Evolutionary conservation across 2,329 filamentous ascomycete species (phyloP), one percentile per base, ranked within the genome.

Genomic region (Pyricularia grisea): DNA sequence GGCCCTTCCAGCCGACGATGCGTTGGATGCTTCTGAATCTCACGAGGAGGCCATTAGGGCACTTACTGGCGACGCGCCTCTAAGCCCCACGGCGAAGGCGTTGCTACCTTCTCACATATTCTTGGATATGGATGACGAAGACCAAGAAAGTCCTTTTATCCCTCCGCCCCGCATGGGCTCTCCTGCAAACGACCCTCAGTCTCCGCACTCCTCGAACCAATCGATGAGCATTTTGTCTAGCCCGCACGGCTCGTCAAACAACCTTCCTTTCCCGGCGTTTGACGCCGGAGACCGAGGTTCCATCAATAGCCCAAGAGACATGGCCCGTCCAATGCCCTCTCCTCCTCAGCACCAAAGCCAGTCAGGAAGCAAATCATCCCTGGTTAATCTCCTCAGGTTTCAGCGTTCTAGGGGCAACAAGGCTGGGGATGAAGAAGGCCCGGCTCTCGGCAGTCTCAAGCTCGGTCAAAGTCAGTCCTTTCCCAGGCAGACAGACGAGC

Each of bases 381-480:
- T 89, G 3, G 77, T 74, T 66, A 75, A 73, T 50, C 77, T 92
- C 33, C 88, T 91, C 67, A 82, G 81, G 67, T 88, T 85, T 73
- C 83, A 89, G 68, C 87, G 89, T 67, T 87, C 87, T 63, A 84
- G 86, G 68, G 84, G 85, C 30, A 81, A 85, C 5, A 93, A 92
- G 77, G 14, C 60, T n/a, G 83, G 83, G 0, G 84, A 86, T 10
- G 85, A 86, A 33, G 84, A 88, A 33, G 88, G 89, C 0, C 89
- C 89, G 6, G 82, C 85, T 0, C 78, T 93, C 9, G 92, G 92
- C 0, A 88, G 85, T 25, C 80, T 94, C 17, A 92, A 92, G 74
- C 79, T 86, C 33, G 85, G 87, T 0, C 91, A 94, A 75, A 93
- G 91, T 74, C 91, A 92, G 75, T 94, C 92, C 0, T 88, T 95